Evolutionary conservation across 2,329 filamentous ascomycete species (phyloP).

Genomic region (Fusarium liriodendri): DNA sequence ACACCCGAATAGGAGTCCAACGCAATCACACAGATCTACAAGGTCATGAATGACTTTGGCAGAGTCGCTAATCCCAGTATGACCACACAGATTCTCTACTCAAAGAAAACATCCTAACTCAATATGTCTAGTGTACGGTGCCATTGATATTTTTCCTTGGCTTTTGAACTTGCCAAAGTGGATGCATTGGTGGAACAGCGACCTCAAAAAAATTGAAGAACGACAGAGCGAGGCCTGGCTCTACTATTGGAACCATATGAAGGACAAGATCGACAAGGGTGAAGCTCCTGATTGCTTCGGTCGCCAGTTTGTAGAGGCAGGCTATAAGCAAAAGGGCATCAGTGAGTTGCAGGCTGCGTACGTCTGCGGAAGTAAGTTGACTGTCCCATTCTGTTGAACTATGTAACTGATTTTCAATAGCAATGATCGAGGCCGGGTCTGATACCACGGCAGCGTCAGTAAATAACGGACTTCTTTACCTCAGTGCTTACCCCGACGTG

Average conservation of each 20-base stretch:
- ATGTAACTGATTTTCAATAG: fast-evolving
- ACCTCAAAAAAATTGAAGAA: neutral
- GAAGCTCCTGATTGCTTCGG: neutral
- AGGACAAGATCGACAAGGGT: neutral
- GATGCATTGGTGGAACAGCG: neutral
- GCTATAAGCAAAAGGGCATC: neutral
- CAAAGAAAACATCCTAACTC: neutral
- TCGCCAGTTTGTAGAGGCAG: neutral
- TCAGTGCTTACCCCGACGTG: neutral
- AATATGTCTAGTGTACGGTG: neutral
- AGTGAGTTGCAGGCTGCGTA: neutral
- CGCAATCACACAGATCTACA: neutral
- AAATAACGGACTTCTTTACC: neutral
- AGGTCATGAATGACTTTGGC: neutral
- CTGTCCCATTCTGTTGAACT: neutral
- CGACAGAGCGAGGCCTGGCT: neutral
- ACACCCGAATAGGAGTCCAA: neutral
- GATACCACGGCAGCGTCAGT: neutral
- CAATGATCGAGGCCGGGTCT: neutral
- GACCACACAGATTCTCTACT: neutral
- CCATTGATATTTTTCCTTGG: neutral
- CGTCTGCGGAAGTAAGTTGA: neutral
- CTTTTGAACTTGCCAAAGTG: neutral
- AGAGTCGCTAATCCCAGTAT: neutral
- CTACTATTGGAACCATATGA: neutral